These are phyloP conservation scores for Globisporangium echinulatum DNA, from an alignment of 352 stramenopile genomes.

Conservation along the genomic window DNA sequence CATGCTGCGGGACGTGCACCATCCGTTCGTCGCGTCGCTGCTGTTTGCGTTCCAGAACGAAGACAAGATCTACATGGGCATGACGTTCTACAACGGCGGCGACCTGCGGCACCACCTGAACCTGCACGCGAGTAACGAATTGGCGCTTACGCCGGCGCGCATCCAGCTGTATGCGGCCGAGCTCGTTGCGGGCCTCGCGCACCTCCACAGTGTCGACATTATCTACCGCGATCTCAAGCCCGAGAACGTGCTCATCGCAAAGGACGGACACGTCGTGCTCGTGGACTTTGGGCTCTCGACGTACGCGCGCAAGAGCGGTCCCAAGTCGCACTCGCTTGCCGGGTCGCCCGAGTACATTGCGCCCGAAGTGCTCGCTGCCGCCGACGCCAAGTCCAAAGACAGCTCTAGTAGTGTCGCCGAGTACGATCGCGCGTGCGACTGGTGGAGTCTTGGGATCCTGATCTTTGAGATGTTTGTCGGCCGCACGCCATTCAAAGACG, in stretches of 20 bases:
- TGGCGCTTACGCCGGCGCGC: conserved; percentile 56
- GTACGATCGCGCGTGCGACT: conserved; percentile 84
- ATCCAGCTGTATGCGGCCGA: conserved; percentile 87
- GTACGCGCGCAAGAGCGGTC: conserved; percentile 37
- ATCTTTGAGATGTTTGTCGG: conserved; percentile 90
- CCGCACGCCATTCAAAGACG: conserved; percentile 89
- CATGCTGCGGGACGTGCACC: conserved; percentile 91
- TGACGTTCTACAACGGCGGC: conserved; percentile 98
- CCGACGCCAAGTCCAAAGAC: conserved; percentile 30
- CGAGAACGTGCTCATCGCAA: conserved; percentile 84
- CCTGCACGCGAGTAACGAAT: conserved; percentile 55
- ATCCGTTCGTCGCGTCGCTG: conserved; percentile 96
- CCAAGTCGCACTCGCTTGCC: conserved; percentile 68
- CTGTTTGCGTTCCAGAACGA: conserved; percentile 97
- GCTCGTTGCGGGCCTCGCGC: conserved; percentile 70
- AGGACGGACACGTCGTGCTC: conserved; percentile 85
- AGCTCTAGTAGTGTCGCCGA: conserved; percentile 14
- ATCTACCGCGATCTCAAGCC: conserved; percentile 88
- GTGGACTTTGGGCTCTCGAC: conserved; percentile 91
- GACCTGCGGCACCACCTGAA: conserved; percentile 88
- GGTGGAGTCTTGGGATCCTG: conserved; percentile 88
- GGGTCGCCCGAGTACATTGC: conserved; percentile 90
- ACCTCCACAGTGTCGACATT: conserved; percentile 88
- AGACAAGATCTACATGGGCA: conserved; percentile 98
- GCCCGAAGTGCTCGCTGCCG: conserved; percentile 82